These are phyloP conservation scores for Hura crepitans DNA, from an alignment of 441 rosid species.

Conservation along the genomic window DNA sequence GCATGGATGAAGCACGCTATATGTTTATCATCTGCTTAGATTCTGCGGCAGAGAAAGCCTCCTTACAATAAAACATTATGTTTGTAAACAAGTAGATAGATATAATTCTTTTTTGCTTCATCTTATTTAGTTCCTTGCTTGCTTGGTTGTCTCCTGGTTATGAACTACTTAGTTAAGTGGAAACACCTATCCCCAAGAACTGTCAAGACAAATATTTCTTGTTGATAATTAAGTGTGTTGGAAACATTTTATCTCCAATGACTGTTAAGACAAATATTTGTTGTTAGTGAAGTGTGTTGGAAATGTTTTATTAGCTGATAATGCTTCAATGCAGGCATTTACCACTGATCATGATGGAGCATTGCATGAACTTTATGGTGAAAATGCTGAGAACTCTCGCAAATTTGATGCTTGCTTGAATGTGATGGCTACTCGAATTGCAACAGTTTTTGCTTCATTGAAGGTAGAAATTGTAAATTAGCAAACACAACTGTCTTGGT, in stretches of 20 bases:
- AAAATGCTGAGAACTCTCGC: constrained; percentile 59
- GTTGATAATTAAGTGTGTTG: background rate
- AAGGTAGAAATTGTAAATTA: constrained; percentile 46
- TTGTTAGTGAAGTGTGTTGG: background rate
- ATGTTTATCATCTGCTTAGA: background rate
- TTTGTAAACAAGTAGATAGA: background rate
- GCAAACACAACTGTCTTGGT: constrained; percentile 13
- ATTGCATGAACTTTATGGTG: constrained; percentile 69
- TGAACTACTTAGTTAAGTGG: background rate
- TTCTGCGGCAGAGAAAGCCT: background rate
- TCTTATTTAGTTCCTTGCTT: background rate
- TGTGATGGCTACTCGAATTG: constrained; percentile 87
- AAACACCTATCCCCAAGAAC: background rate
- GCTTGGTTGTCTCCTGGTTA: background rate
- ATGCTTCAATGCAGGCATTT: constrained; percentile 56
- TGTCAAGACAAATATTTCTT: background rate
- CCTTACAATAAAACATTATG: background rate
- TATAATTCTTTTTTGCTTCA: background rate
- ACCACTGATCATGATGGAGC: constrained; percentile 85
- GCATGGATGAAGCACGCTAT: background rate
- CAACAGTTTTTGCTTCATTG: constrained; percentile 95
- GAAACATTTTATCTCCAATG: too few species aligned
- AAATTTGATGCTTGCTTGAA: constrained; percentile 75
- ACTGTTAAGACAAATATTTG: background rate
- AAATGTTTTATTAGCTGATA: constrained; percentile 17